Conservation (phyloP, 495 filamentous ascomycete species). For the Tuber calosporum region DNA sequence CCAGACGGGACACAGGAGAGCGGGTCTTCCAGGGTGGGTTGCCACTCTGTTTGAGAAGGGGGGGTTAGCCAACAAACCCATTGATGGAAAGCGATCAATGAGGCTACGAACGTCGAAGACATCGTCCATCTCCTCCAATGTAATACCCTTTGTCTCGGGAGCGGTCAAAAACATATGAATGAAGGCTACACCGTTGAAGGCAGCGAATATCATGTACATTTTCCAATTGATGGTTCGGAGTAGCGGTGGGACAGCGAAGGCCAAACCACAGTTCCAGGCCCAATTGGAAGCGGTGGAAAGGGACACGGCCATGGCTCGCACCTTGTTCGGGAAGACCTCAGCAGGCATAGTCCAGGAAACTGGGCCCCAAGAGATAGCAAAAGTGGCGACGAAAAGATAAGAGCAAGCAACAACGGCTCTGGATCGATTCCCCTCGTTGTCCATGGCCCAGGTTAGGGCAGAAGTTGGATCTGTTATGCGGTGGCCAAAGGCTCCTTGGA, state of each 20-base stretch:
- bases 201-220: constrained; percentile 48
- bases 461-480: constrained; percentile 46
- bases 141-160: constrained; percentile 50
- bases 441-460: constrained; percentile 54
- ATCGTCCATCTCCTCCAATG: constrained; percentile 47
- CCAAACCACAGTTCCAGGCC: constrained; percentile 46
- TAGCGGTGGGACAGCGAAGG: constrained; percentile 49
- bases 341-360: constrained; percentile 59
- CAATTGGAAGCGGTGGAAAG: constrained; percentile 61
- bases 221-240: constrained; percentile 54
- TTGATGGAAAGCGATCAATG: background rate
- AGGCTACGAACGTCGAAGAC: constrained; percentile 44
- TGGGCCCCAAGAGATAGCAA: constrained; percentile 56
- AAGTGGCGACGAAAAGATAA: constrained; percentile 60
- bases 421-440: constrained; percentile 46
- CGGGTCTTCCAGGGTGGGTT: constrained; percentile 48
- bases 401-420: constrained; percentile 57
- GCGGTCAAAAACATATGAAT: constrained; percentile 58
- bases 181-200: constrained; percentile 51
- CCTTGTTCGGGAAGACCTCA: constrained; percentile 60
- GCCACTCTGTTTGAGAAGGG: constrained; percentile 36
- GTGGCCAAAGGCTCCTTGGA: constrained; percentile 55
- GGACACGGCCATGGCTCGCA: constrained; percentile 60
- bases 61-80: constrained; percentile 7
- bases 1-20: constrained; percentile 46